These are phyloP conservation scores for Phallus indusiatus DNA, from an alignment of 768 basidiomycete genomes.

Conservation along the genomic window DNA sequence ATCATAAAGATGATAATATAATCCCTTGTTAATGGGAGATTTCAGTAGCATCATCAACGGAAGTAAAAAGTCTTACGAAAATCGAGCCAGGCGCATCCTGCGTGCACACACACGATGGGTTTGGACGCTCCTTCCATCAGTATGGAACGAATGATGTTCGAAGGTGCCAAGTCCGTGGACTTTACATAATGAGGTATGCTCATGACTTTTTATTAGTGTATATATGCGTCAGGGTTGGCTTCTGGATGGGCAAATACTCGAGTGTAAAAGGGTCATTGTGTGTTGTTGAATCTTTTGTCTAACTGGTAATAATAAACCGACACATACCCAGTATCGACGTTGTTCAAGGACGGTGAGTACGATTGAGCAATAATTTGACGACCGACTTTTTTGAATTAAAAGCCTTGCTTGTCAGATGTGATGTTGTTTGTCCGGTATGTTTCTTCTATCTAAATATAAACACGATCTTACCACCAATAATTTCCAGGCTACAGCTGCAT, in stretches of 20 bases:
- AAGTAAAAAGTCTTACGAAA: too few species aligned
- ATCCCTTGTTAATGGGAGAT: too few species aligned
- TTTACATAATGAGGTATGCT: conserved; percentile 59
- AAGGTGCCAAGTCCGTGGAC: too few species aligned
- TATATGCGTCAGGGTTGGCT: conserved; percentile 57
- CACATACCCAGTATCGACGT: conserved; percentile 79
- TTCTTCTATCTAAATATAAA: not conserved
- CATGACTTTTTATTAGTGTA: not conserved
- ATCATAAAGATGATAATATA: too few species aligned
- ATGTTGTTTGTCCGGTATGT: conserved; percentile 76
- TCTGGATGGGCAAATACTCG: conserved; percentile 80
- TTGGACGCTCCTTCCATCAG: too few species aligned
- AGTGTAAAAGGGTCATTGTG: conserved; percentile 45
- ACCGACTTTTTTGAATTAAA: not conserved
- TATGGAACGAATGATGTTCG: too few species aligned
- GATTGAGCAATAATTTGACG: not conserved
- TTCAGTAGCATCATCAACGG: too few species aligned
- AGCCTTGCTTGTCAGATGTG: conserved; percentile 34
- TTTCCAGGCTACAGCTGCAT: conserved; percentile 65
- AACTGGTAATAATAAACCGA: too few species aligned
- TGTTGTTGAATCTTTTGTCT: not conserved
- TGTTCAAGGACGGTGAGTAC: conserved; percentile 56
- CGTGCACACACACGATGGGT: too few species aligned
- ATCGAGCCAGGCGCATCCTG: too few species aligned
- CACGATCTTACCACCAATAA: not conserved